Base-by-base conservation (phyloP, 805 yeast species). In the Alloascoidea africana region DNA sequence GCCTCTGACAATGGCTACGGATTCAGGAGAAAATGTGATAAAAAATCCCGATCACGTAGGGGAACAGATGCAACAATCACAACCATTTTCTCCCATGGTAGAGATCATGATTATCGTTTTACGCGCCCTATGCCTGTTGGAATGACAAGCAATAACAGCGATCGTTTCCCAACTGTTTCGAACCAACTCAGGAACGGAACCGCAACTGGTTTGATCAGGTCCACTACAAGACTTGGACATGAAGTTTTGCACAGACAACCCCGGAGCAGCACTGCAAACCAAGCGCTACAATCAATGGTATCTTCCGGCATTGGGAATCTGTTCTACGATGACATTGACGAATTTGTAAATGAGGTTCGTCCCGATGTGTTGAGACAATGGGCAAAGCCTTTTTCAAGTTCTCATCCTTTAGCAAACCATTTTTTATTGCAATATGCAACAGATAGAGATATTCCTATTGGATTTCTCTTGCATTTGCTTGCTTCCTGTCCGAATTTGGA, bases 371-470 rank as follows among this genome's bases (percentile, higher is more conserved):
- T 44, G 15, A 47, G 46, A 34, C 47, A 46, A 2, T 47, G 42
- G 34, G 38, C 40, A 27, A 53, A 45, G 40, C 65, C 69, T 2
- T 64, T 52, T 42, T 41, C 53, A 4, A 48, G 56, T 1, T 50
- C 55, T 2, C 86, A 81, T 50, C 91, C 91, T 2, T 53, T 58
- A 35, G 72, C 74, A 32, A 77, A 70, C 50, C 69, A 72, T 40
- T 73, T 76, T 44, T 52, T 83, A 27, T 48, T 65, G 38, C 77
- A 71, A 52, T 80, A 79, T 54, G 65, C 83, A 2, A 62, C 68
- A 15, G 66, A 77, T n/a, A 73, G 68, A 45, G 96, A 85, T 52
- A 51, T 85, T 4, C 96, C 96, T 1, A 58, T 78, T 18, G 96
- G 95, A 0, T 72, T 73, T 43, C 48, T 86, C 5, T 50, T 85